These are phyloP conservation scores for Sporormia fimetaria DNA, from an alignment of 495 filamentous ascomycete genomes.

Conservation along the genomic window DNA sequence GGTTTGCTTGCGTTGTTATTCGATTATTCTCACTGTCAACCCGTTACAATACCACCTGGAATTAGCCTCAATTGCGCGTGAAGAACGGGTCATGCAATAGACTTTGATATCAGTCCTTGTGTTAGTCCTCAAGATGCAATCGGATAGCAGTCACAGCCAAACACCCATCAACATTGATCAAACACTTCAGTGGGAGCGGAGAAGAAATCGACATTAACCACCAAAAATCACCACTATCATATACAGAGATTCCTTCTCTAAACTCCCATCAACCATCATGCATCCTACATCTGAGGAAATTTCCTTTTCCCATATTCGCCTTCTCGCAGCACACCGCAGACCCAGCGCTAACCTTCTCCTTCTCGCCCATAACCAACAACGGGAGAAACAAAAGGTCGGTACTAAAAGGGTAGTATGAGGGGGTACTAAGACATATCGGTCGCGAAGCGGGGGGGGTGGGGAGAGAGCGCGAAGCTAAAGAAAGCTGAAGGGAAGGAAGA, in stretches of 20 bases:
- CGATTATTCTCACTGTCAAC: too few species aligned
- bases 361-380: conserved; percentile 2
- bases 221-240: conserved; percentile 7
- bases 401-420: conserved; percentile 11
- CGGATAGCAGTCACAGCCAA: not conserved
- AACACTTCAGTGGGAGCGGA: conserved; percentile 8
- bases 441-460: too few species aligned
- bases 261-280: not conserved
- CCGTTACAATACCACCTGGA: too few species aligned
- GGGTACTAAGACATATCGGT: conserved; percentile 2
- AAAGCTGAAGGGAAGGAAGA: conserved; percentile 17
- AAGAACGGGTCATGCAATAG: too few species aligned
- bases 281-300: too few species aligned
- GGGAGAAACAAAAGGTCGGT: not conserved
- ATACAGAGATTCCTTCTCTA: not conserved
- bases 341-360: not conserved
- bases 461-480: not conserved
- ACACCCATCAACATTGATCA: not conserved
- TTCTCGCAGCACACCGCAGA: too few species aligned
- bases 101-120: too few species aligned
- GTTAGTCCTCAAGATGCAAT: too few species aligned
- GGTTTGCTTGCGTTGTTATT: too few species aligned
- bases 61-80: too few species aligned
- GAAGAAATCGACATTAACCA: conserved; percentile 10
- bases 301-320: too few species aligned